A percentile compares a stretch with the other conserved stretches of the same genome.
These are phyloP conservation scores for Penicillium glabrum DNA, from an alignment of 2,329 filamentous ascomycete genomes.

Conservation along the genomic window DNA sequence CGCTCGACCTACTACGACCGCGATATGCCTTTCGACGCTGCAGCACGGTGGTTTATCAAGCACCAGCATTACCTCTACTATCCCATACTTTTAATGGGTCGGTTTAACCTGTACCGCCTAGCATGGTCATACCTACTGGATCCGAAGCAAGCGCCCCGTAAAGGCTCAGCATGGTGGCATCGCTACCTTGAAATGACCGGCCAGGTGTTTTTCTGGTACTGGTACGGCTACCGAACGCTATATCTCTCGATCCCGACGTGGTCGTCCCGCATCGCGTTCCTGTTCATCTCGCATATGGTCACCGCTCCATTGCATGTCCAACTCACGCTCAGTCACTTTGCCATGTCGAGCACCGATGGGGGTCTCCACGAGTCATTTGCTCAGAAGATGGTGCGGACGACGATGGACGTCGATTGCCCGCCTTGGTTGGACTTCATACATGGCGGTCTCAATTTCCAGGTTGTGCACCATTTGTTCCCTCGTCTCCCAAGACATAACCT, in stretches of 20 bases:
- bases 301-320: constrained; percentile 81
- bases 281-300: constrained; percentile 75
- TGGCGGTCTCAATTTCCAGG: constrained; percentile 84
- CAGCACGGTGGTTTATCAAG: constrained; percentile 64
- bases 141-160: constrained; percentile 65
- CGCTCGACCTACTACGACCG: constrained; percentile 78
- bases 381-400: constrained; percentile 84
- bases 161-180: constrained; percentile 78
- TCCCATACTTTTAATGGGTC: constrained; percentile 71
- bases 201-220: constrained; percentile 76
- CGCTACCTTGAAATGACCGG: constrained; percentile 74
- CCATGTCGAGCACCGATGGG: constrained; percentile 84
- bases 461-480: constrained; percentile 79
- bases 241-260: constrained; percentile 69
- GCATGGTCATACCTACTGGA: constrained; percentile 72
- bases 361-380: constrained; percentile 80
- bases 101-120: constrained; percentile 84
- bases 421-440: constrained; percentile 84
- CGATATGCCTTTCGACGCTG: constrained; percentile 71
- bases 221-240: constrained; percentile 76
- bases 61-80: constrained; percentile 81
- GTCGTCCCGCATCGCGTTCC: constrained; percentile 67
- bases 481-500: constrained; percentile 81
- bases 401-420: constrained; percentile 88
- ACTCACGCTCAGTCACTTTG: constrained; percentile 88